A percentile compares a stretch with the other conserved stretches of the same genome.
These are phyloP conservation scores for Atkinsonella texensis DNA, from an alignment of 2,329 filamentous ascomycete species.

Conservation along the genomic window DNA sequence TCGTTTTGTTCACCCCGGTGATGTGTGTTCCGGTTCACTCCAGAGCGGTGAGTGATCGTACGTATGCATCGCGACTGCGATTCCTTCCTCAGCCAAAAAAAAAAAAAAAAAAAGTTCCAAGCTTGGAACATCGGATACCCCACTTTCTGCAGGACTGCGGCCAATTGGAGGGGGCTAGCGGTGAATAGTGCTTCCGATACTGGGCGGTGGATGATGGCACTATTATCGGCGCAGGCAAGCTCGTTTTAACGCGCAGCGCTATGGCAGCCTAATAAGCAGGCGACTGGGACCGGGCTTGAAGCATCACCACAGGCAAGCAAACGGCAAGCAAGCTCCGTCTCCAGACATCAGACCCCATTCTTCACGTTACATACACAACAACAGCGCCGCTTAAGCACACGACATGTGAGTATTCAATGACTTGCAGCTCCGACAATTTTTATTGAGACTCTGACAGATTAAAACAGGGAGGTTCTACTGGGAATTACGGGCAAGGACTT, in stretches of 20 bases:
- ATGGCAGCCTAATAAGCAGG: conserved; percentile 23
- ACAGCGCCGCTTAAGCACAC: background rate
- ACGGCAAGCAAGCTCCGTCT: background rate
- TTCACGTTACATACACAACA: conserved; percentile 2
- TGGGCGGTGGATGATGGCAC: conserved; percentile 23
- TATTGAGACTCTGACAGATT: background rate
- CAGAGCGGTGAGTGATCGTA: background rate
- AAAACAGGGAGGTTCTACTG: conserved; percentile 81
- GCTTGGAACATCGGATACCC: conserved; percentile 13
- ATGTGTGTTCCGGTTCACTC: background rate
- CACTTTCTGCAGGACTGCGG: conserved; percentile 2
- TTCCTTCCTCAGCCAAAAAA: background rate
- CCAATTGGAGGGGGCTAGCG: conserved; percentile 15
- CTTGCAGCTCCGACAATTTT: background rate
- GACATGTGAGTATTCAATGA: conserved; percentile 6
- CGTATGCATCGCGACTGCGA: background rate
- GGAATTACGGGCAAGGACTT: conserved; percentile 99
- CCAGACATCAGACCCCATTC: background rate
- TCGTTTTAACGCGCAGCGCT: conserved; percentile 24
- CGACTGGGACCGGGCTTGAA: conserved; percentile 5
- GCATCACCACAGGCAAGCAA: conserved; percentile 1
- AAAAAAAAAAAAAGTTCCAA: conserved; percentile 29
- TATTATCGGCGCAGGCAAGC: conserved; percentile 11
- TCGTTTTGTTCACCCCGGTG: conserved; percentile 13
- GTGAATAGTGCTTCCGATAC: conserved; percentile 20